phyloP scores from a whole-genome alignment of 2,329 filamentous ascomycete genomes.

The Alternaria arbusti region DNA sequence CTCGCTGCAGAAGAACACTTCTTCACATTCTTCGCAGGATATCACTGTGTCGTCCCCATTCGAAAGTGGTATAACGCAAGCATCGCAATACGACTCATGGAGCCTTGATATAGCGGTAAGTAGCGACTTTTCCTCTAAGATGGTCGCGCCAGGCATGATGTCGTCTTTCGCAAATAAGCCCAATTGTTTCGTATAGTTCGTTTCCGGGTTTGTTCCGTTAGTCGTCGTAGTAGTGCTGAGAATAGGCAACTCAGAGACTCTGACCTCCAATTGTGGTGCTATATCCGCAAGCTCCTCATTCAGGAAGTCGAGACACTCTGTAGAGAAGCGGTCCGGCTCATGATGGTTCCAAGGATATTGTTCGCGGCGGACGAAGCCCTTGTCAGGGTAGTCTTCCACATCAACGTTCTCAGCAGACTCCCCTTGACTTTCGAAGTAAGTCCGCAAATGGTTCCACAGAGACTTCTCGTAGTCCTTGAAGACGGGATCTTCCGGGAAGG shows the following conservation, averaged over 20 bases:
- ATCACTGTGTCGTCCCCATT: slow-evolving; percentile 40
- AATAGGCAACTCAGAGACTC: slow-evolving; percentile 75
- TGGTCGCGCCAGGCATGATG: slow-evolving; percentile 74
- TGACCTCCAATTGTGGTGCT: slow-evolving; percentile 82
- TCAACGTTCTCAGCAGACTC: slow-evolving; percentile 52
- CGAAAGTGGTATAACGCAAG: slow-evolving; percentile 78
- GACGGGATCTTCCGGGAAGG: slow-evolving; percentile 62
- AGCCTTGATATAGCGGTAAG: slow-evolving; percentile 88
- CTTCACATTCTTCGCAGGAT: slow-evolving; percentile 62
- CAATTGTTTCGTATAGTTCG: slow-evolving; percentile 73
- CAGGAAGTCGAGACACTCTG: slow-evolving; percentile 66
- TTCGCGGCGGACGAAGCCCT: slow-evolving; percentile 70
- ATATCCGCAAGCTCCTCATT: slow-evolving; percentile 72
- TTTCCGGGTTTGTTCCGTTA: slow-evolving; percentile 56
- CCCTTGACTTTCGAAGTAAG: slow-evolving; percentile 31
- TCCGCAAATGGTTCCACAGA: slow-evolving; percentile 49
- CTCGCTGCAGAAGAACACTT: slow-evolving; percentile 66
- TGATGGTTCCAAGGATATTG: slow-evolving; percentile 68
- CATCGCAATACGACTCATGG: slow-evolving; percentile 87
- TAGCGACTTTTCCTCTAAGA: slow-evolving; percentile 83
- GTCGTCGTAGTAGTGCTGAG: slow-evolving; percentile 49
- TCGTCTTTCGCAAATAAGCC: slow-evolving; percentile 89
- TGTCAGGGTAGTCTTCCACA: slow-evolving; percentile 68
- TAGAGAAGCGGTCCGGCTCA: slow-evolving; percentile 64
- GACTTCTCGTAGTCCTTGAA: slow-evolving; percentile 62